phyloP scores from a whole-genome alignment of 345 rosid genomes.

The Eucalyptus regnans region DNA sequence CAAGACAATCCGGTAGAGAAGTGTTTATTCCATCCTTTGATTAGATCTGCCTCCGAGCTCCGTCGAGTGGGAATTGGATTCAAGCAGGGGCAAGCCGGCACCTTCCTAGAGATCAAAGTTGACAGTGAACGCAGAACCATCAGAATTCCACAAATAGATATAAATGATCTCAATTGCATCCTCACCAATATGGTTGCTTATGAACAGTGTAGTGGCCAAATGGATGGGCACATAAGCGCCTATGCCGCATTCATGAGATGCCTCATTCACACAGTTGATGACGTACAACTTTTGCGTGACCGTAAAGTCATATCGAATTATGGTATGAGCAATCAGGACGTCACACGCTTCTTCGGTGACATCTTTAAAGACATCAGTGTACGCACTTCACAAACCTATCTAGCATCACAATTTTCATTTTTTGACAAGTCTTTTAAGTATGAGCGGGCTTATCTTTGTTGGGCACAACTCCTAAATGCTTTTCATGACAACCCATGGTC shows the following conservation, averaged over 20 bases:
- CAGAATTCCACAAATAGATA: fast-evolving
- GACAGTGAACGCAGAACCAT: fast-evolving
- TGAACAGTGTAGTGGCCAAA: not conserved
- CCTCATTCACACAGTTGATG: fast-evolving
- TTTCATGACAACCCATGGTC: not conserved
- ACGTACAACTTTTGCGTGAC: not conserved
- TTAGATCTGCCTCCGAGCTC: not conserved
- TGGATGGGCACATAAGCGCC: fast-evolving
- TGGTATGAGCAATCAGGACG: fast-evolving
- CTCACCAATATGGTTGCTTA: not conserved
- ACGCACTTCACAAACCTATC: fast-evolving
- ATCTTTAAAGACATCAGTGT: fast-evolving
- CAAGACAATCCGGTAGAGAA: not conserved
- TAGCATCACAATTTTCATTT: fast-evolving
- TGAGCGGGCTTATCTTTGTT: fast-evolving
- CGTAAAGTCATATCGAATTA: fast-evolving
- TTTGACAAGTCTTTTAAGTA: fast-evolving
- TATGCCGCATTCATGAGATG: fast-evolving
- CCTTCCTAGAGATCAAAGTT: not conserved
- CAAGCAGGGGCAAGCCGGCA: not conserved
- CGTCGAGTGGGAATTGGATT: not conserved
- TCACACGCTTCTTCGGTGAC: fast-evolving
- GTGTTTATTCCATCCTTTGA: fast-evolving
- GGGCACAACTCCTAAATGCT: not conserved
- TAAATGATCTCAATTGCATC: not conserved